A percentile compares a stretch with the other conserved stretches of the same genome.
These are phyloP conservation scores for Thermomucor indicae-seudaticae DNA, from an alignment of 371 early-diverging fungal species.

Conservation along the genomic window DNA sequence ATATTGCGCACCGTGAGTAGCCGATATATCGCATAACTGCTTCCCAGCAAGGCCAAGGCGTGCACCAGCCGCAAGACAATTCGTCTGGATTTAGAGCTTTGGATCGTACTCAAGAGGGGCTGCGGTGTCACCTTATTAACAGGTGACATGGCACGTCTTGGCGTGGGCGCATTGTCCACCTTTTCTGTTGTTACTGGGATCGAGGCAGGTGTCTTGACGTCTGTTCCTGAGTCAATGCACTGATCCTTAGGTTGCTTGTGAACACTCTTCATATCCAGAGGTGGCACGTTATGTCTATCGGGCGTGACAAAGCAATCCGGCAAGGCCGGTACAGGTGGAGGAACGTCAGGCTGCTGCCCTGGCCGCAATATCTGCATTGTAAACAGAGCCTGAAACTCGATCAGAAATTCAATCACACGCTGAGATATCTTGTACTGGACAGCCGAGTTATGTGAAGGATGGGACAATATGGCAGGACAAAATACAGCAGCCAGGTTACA, in stretches of 20 bases:
- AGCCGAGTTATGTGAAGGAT: constrained; percentile 54
- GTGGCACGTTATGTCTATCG: constrained; percentile 1
- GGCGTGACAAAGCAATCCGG: background rate
- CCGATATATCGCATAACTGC: too few relatives aligned
- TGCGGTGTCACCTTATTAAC: background rate
- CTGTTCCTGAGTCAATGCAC: constrained; percentile 6
- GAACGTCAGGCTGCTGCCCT: background rate
- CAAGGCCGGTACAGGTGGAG: background rate
- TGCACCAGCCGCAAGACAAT: background rate
- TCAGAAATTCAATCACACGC: constrained; percentile 53
- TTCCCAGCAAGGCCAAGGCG: too few relatives aligned
- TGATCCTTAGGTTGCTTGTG: background rate
- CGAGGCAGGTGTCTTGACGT: constrained; percentile 7
- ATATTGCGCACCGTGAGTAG: too few relatives aligned
- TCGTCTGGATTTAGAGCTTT: background rate
- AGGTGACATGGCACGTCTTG: background rate
- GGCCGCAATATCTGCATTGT: constrained; percentile 13
- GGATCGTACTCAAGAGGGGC: background rate
- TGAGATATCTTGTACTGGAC: constrained; percentile 56
- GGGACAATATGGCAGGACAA: constrained; percentile 52
- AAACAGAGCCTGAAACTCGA: constrained; percentile 46
- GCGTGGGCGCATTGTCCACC: background rate
- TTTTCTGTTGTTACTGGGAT: background rate
- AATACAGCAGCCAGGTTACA: constrained; percentile 63
- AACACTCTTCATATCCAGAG: background rate